Conservation (phyloP, 2,329 filamentous ascomycete species). For the Lasiodiplodia sp. region DNA sequence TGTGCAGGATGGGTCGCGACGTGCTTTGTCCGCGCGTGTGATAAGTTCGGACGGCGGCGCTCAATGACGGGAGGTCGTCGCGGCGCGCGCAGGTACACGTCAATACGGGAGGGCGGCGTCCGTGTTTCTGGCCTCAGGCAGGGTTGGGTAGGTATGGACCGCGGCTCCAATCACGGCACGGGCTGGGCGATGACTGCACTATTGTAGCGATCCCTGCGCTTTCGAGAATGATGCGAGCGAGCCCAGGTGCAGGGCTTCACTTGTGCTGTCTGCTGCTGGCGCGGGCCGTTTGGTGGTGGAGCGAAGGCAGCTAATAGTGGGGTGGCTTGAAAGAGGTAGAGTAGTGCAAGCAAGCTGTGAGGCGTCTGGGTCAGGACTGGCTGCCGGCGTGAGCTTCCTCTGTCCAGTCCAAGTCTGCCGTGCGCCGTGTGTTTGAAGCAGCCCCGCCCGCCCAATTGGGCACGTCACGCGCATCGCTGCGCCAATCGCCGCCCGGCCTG, state of each 20-base stretch:
- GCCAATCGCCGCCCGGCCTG: constrained; percentile 19
- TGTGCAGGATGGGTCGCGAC: constrained; percentile 9
- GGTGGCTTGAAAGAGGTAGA: constrained; percentile 28
- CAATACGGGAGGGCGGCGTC: constrained; percentile 26
- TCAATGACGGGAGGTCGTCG: constrained; percentile 20
- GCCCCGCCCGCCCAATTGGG: constrained; percentile 20
- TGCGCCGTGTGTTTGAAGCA: constrained; percentile 18
- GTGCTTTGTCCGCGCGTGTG: constrained; percentile 26
- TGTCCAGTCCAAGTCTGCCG: neutral
- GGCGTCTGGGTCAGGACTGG: neutral
- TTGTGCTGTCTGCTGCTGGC: constrained; percentile 18
- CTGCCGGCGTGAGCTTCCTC: constrained; percentile 3
- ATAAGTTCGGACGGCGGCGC: constrained; percentile 6
- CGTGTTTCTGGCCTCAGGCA: constrained; percentile 43
- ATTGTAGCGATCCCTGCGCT: constrained; percentile 28
- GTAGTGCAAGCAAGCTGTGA: constrained; percentile 12
- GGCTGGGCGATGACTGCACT: constrained; percentile 27
- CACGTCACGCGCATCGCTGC: constrained; percentile 25
- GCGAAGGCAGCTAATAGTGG: constrained; percentile 27
- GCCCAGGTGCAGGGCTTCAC: constrained; percentile 18
- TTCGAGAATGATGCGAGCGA: constrained; percentile 19
- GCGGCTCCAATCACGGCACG: constrained; percentile 23
- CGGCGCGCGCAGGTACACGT: constrained; percentile 29
- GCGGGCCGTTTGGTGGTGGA: constrained; percentile 29
- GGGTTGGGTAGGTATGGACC: constrained; percentile 31